Base-by-base conservation (phyloP, 345 rosid genomes). In the Nephelium lappaceum region DNA sequence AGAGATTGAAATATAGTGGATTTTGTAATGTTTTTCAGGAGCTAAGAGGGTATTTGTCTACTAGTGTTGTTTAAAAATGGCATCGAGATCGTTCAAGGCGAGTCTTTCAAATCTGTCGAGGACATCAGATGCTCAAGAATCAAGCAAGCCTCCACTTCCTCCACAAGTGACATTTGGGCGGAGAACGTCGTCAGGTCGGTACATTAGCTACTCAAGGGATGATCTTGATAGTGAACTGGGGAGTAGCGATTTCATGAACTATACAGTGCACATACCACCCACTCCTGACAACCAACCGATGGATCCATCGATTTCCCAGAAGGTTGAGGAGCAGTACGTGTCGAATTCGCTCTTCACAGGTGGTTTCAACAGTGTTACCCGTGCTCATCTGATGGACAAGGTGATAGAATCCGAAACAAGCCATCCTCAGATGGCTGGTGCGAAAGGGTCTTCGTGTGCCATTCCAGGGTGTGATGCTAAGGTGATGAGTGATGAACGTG, bases 401-500 rank as follows among this genome's bases (percentile, higher is more conserved):
- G 98, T 95, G 78, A 92, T 84, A 23, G 98, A 95, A 21, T 93
- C 93, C n/a, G 97, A 95, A 82, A 81, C 97, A 8, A 91, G 60
- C 79, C 99, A 95, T 84, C 99, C 99, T 1, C 99, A 95, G 70
- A 95, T 95, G 99, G 99, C 98, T 70, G 99, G 99, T 11, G 88
- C 92, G 11, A 95, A 92, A 83, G 99, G 98, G 16, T 93, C 99
- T 0, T 92, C 96, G 4, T 95, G 98, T 77, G 89, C 99, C 0
- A 83, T 95, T 80, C 97, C 90, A 24, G 98, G 98, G 19, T 95
- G 99, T 73, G 99, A 95, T 79, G 97, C 92, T 11, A 95, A 95
- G 82, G 93, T 95, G 65, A 95, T 95, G 99, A 92, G 90, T 38
- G 97, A 95, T 77, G 96, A 80, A 82, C 93, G 98, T n/a, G 97